phyloP scores from a whole-genome alignment of 441 rosid species.

The Melastoma candidum region DNA sequence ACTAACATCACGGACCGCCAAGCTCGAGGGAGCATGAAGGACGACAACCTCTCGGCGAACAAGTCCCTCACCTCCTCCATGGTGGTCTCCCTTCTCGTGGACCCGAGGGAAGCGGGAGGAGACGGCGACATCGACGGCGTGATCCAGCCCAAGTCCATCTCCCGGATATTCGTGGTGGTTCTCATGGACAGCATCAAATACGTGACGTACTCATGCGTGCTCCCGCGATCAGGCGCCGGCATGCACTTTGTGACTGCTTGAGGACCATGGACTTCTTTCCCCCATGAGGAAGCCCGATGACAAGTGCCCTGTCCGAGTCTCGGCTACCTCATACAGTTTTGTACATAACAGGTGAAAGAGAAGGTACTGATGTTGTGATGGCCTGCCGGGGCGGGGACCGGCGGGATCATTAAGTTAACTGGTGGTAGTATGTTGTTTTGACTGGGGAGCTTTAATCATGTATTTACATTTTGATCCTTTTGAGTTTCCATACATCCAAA shows the following conservation, averaged over 20 bases:
- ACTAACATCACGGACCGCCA: constrained; percentile 42
- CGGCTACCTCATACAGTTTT: constrained; percentile 19
- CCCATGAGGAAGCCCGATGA: constrained; percentile 1
- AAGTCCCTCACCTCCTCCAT: constrained; percentile 54
- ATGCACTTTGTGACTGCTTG: constrained; percentile 65
- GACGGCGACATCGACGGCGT: constrained; percentile 65
- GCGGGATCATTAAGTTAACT: no score
- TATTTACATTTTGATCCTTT: no score
- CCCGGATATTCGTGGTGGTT: constrained; percentile 92
- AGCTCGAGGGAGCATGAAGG: constrained; percentile 25
- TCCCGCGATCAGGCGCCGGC: constrained; percentile 59
- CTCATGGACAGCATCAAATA: constrained; percentile 85
- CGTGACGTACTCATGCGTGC: constrained; percentile 84
- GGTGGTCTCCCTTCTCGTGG: constrained; percentile 91
- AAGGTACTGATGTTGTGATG: no score
- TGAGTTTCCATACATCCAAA: no score
- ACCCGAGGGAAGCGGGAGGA: constrained; percentile 73
- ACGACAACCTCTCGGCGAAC: constrained; percentile 40
- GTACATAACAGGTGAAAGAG: constrained; percentile 24
- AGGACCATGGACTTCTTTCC: constrained; percentile 14
- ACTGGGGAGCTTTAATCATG: no score
- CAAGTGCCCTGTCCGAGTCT: neutral
- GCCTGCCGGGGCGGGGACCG: no score
- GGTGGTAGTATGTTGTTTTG: no score
- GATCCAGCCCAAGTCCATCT: constrained; percentile 61